A percentile compares a stretch with the other conserved stretches of the same genome.
Evolutionary conservation across 768 basidiomycete genomes (phyloP).

Genomic region (Leccinum aurantiacum): DNA sequence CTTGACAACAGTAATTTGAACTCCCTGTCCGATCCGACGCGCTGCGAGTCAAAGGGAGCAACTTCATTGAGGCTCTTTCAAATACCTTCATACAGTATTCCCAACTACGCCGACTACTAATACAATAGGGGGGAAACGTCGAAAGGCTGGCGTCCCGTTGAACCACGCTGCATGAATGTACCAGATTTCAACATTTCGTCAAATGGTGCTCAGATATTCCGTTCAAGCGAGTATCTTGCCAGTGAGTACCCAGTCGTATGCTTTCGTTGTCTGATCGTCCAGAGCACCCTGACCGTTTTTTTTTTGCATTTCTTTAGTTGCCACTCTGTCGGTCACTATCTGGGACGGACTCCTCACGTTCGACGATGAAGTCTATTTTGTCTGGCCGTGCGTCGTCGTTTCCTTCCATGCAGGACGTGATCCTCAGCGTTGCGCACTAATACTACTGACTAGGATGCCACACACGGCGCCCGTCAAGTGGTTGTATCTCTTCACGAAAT

Average conservation of each 20-base stretch:
- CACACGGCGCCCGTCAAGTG: constrained; percentile 20
- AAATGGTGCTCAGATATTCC: neutral
- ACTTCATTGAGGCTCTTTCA: neutral
- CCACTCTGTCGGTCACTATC: constrained; percentile 7
- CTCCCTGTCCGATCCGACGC: neutral
- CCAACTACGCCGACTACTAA: neutral
- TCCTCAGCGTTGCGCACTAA: neutral
- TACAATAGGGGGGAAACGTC: neutral
- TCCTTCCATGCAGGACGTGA: neutral
- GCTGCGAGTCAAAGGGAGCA: no score
- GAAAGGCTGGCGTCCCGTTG: neutral
- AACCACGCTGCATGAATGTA: constrained; percentile 6
- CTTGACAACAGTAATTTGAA: neutral
- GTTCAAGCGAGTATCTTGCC: constrained; percentile 8
- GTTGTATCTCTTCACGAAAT: constrained; percentile 29
- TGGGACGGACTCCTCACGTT: constrained; percentile 25
- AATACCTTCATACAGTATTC: neutral
- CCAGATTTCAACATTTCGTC: no score
- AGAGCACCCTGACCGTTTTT: neutral
- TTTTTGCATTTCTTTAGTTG: constrained; percentile 5
- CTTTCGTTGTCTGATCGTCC: neutral
- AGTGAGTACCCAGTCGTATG: constrained; percentile 1
- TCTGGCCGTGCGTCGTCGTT: constrained; percentile 25
- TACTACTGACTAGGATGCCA: constrained; percentile 16
- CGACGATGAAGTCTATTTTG: constrained; percentile 19